A percentile compares a stretch with the other conserved stretches of the same genome.
phyloP scores from a whole-genome alignment of 2,329 filamentous ascomycete species.

The Cercospora beticola region DNA sequence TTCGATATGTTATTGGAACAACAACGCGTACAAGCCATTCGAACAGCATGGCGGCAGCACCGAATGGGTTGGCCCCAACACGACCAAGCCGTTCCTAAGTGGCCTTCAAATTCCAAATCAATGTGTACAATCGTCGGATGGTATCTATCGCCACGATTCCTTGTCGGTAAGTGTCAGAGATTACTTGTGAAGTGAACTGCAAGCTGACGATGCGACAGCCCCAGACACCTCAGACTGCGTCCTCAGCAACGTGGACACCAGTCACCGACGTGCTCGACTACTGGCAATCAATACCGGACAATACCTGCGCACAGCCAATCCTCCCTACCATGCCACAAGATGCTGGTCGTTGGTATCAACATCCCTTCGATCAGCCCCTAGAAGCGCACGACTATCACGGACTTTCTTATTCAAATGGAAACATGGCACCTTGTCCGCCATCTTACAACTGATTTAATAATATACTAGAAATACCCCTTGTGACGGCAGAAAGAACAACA shows the following conservation, averaged over 20 bases:
- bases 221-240: conserved; percentile 6
- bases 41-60: conserved; percentile 4
- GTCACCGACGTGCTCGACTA: not conserved
- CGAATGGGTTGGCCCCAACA: conserved; percentile 6
- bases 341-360: conserved; percentile 4
- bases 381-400: not conserved
- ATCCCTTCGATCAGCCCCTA: conserved; percentile 1
- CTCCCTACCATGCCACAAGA: conserved; percentile 5
- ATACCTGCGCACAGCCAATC: conserved; percentile 4
- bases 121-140: conserved; percentile 8
- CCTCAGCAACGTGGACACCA: conserved; percentile 9
- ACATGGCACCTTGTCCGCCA: conserved; percentile 8
- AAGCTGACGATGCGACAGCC: conserved; percentile 3
- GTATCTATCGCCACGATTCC: conserved; percentile 4
- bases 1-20: conserved; percentile 8
- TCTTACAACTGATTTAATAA: conserved; percentile 1
- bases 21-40: conserved; percentile 9
- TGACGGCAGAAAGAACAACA: not conserved
- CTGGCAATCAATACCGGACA: conserved; percentile 7
- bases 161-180: not conserved
- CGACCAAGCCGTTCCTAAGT: conserved; percentile 5
- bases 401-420: not conserved
- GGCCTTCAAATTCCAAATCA: conserved; percentile 5
- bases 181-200: no score
- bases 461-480: not conserved